These are phyloP conservation scores for Aspergillus conjunctus DNA, from an alignment of 495 filamentous ascomycete genomes.

Conservation along the genomic window DNA sequence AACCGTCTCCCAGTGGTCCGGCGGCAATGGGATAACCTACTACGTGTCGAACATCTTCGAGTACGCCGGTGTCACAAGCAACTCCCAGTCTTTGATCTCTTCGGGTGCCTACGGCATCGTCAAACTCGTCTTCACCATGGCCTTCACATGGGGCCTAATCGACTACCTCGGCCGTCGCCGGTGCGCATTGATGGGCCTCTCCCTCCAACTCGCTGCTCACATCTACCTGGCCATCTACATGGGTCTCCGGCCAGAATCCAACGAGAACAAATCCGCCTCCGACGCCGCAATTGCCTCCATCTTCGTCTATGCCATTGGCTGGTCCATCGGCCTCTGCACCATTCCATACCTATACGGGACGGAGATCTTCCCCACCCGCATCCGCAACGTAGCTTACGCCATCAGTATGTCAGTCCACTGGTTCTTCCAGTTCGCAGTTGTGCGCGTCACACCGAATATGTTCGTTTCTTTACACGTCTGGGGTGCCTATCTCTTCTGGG, in stretches of 20 bases:
- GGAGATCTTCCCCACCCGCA: conserved; percentile 51
- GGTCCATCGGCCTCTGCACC: conserved; percentile 54
- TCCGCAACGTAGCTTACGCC: conserved; percentile 48
- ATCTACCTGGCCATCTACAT: conserved; percentile 49
- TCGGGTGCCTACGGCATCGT: conserved; percentile 50
- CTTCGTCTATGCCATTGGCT: conserved; percentile 51
- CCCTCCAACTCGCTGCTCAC: conserved; percentile 44
- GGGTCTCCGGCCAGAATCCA: conserved; percentile 39
- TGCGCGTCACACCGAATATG: conserved; percentile 52
- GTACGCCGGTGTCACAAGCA: conserved; percentile 41
- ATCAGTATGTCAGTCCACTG: conserved; percentile 49
- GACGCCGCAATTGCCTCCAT: conserved; percentile 50
- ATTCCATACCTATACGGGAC: conserved; percentile 52
- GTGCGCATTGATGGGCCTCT: conserved; percentile 40
- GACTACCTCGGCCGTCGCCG: conserved; percentile 46
- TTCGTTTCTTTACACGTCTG: conserved; percentile 45
- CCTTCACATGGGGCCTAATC: conserved; percentile 49
- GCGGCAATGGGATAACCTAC: conserved; percentile 52
- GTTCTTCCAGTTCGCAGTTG: conserved; percentile 54
- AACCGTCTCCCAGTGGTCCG: conserved; percentile 49
- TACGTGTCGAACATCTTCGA: conserved; percentile 48
- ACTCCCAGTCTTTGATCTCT: conserved; percentile 36
- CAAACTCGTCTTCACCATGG: conserved; percentile 51
- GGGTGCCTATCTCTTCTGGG: conserved; percentile 53
- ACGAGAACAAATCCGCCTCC: conserved; percentile 39